phyloP scores from a whole-genome alignment of 805 yeast species.

The Teunomyces gatunensis region DNA sequence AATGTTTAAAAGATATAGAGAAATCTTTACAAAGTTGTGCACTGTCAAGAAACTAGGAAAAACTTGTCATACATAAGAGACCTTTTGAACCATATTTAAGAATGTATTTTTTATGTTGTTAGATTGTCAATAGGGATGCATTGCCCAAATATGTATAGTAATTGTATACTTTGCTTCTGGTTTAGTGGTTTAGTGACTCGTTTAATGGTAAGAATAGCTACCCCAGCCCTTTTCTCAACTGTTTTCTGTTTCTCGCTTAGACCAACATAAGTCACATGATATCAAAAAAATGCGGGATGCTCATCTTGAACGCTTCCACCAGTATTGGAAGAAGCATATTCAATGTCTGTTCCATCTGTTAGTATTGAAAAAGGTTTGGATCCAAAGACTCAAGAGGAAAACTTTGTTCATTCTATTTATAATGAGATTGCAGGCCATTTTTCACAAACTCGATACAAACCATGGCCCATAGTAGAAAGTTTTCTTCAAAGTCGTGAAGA shows the following conservation, averaged over 20 bases:
- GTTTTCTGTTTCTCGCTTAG: too few relatives aligned
- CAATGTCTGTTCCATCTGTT: constrained; percentile 33
- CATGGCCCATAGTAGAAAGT: constrained; percentile 92
- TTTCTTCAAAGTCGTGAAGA: constrained; percentile 50
- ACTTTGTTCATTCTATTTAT: constrained; percentile 87
- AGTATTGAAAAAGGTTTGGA: constrained; percentile 29
- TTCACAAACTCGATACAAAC: constrained; percentile 90
- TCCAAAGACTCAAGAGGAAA: constrained; percentile 64
- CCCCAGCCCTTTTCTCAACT: too few relatives aligned
- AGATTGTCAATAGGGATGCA: too few relatives aligned
- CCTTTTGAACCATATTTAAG: too few relatives aligned
- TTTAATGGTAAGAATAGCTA: too few relatives aligned
- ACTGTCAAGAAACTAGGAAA: too few relatives aligned
- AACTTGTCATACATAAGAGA: too few relatives aligned
- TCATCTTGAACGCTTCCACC: neutral
- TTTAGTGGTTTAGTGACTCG: too few relatives aligned
- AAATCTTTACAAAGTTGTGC: too few relatives aligned
- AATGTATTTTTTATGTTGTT: too few relatives aligned
- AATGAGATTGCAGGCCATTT: constrained; percentile 91
- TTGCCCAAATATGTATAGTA: too few relatives aligned
- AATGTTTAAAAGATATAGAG: too few relatives aligned
- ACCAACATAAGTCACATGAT: neutral
- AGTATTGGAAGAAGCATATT: neutral
- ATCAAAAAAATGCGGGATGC: neutral
- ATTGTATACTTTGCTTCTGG: neutral